Conservation (phyloP, 148 eudicot genomes). For the Dysphania ambrosioides region DNA sequence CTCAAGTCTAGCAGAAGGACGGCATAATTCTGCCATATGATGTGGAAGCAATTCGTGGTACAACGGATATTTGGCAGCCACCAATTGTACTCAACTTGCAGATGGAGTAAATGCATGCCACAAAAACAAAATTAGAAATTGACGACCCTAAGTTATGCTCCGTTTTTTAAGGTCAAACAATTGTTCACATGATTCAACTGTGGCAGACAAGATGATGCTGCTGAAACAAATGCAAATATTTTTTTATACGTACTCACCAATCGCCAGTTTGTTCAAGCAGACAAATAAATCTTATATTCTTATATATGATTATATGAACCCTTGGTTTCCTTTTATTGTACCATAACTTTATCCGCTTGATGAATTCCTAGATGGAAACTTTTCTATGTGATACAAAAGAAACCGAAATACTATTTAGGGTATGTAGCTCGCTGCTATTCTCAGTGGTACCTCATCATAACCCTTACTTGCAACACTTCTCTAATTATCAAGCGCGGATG, state of each 20-base stretch:
- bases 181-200: conserved; percentile 15
- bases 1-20: background rate
- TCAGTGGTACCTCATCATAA: too few relatives aligned
- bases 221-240: conserved; percentile 4
- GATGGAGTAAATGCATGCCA: background rate
- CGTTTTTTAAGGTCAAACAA: conserved; percentile 8
- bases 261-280: background rate
- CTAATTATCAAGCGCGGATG: too few relatives aligned
- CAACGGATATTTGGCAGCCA: background rate
- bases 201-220: conserved; percentile 31
- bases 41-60: conserved; percentile 6
- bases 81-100: background rate
- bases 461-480: too few relatives aligned
- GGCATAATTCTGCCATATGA: background rate
- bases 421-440: too few relatives aligned
- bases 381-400: too few relatives aligned
- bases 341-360: too few relatives aligned
- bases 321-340: background rate
- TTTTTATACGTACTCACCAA: background rate
- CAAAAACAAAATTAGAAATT: too few relatives aligned
- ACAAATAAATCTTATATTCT: background rate
- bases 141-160: background rate
- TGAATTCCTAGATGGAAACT: too few relatives aligned
- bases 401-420: too few relatives aligned
- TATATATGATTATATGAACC: background rate